These are phyloP conservation scores for Pythium guiyangense DNA, from an alignment of 352 stramenopile genomes.

Conservation along the genomic window DNA sequence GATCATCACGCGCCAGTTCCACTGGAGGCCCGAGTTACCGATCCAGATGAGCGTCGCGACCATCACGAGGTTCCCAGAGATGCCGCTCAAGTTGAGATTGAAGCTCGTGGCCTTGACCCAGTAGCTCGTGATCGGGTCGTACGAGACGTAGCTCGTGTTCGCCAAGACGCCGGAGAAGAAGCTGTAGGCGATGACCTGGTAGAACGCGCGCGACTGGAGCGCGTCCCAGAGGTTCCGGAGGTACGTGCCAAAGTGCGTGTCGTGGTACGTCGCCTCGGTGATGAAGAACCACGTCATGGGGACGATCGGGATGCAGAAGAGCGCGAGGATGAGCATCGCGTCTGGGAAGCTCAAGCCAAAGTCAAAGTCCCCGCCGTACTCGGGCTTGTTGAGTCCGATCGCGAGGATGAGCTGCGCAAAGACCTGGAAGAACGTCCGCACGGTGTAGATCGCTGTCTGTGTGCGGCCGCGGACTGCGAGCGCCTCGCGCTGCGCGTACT, in stretches of 20 bases:
- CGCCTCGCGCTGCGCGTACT: no score
- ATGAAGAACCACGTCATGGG: constrained; percentile 21
- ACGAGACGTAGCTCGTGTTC: no score
- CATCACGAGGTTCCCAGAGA: constrained; percentile 2
- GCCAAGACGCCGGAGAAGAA: no score
- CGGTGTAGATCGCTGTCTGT: no score
- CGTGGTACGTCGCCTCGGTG: background rate
- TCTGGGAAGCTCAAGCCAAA: constrained; percentile 35
- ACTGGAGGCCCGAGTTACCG: constrained; percentile 15
- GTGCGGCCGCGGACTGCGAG: no score
- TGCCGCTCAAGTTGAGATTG: no score
- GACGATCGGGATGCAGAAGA: constrained; percentile 29
- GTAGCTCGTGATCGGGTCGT: no score
- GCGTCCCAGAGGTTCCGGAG: constrained; percentile 13
- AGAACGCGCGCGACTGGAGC: no score
- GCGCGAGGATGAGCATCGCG: constrained; percentile 29
- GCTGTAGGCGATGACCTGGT: no score
- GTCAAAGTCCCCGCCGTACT: constrained; percentile 39
- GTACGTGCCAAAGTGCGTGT: constrained; percentile 13
- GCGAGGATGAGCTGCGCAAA: no score
- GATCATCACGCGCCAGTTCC: constrained; percentile 17
- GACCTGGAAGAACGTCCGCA: no score
- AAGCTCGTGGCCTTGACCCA: no score
- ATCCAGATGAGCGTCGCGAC: constrained; percentile 1
- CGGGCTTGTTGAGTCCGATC: constrained; percentile 19